Conservation (phyloP, 495 filamentous ascomycete genomes). For the Aspergillus campestris region DNA sequence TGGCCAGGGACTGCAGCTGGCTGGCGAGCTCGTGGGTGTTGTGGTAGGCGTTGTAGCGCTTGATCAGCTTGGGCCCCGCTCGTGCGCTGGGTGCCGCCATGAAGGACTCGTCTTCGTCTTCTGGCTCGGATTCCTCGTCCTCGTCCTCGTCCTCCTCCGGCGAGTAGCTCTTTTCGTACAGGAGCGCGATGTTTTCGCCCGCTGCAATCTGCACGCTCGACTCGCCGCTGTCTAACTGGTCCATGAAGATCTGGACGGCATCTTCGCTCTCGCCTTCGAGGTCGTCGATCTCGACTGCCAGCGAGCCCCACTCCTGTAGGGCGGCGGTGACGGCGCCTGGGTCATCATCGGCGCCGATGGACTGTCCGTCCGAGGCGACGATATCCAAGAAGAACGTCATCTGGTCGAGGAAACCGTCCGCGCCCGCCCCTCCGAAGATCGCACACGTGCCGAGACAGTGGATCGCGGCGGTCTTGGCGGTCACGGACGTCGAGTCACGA, state of each 20-base stretch:
- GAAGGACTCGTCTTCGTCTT: constrained; percentile 39
- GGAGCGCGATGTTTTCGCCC: constrained; percentile 80
- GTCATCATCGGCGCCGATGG: constrained; percentile 65
- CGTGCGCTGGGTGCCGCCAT: constrained; percentile 4
- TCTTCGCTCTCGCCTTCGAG: constrained; percentile 63
- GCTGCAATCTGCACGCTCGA: constrained; percentile 74
- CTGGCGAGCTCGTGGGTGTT: constrained; percentile 45
- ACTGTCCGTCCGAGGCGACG: constrained; percentile 72
- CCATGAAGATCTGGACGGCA: constrained; percentile 78
- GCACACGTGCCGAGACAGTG: constrained; percentile 64
- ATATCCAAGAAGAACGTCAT: constrained; percentile 84
- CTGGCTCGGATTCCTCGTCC: constrained; percentile 41
- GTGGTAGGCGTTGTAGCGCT: constrained; percentile 49
- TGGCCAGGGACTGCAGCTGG: constrained; percentile 45
- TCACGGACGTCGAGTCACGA: constrained; percentile 55
- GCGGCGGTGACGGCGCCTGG: constrained; percentile 73
- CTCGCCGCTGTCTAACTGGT: constrained; percentile 76
- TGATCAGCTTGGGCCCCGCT: constrained; percentile 53
- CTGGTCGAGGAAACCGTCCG: constrained; percentile 60
- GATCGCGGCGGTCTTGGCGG: constrained; percentile 66
- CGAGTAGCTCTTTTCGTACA: constrained; percentile 77
- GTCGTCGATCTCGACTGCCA: constrained; percentile 77
- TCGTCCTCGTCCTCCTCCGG: constrained; percentile 54
- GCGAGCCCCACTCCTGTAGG: constrained; percentile 79
- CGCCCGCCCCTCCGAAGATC: constrained; percentile 71